These are phyloP conservation scores for Penicillium concentricum DNA, from an alignment of 2,329 filamentous ascomycete genomes.

Conservation along the genomic window DNA sequence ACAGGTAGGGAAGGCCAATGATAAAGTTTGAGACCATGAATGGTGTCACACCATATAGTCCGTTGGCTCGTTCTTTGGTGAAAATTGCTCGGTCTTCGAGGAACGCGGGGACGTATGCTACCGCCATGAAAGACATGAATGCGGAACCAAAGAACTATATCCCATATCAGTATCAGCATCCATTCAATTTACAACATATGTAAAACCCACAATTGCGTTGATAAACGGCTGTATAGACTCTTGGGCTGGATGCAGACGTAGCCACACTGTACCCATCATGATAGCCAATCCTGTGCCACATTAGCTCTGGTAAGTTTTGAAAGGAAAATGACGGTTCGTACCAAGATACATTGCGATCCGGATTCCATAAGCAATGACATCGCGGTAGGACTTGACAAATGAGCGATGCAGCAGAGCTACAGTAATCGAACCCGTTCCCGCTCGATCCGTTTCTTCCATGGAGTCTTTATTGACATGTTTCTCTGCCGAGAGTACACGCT, in stretches of 20 bases:
- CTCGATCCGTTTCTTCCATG: constrained; percentile 30
- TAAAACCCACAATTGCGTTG: constrained; percentile 66
- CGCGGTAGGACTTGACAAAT: constrained; percentile 80
- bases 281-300: constrained; percentile 63
- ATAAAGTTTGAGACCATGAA: constrained; percentile 79
- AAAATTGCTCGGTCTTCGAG: constrained; percentile 74
- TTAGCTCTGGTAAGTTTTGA: constrained; percentile 5
- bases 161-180: not conserved
- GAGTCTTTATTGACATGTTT: constrained; percentile 24
- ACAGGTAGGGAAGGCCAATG: constrained; percentile 77
- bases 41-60: constrained; percentile 70
- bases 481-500: constrained; percentile 17
- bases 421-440: constrained; percentile 53
- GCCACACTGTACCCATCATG: constrained; percentile 86
- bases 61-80: constrained; percentile 76
- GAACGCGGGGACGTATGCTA: constrained; percentile 81
- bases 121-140: constrained; percentile 78
- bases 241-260: constrained; percentile 68
- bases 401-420: constrained; percentile 71
- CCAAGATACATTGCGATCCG: constrained; percentile 78
- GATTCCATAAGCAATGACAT: constrained; percentile 80
- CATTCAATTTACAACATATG: not conserved
- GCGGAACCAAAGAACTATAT: constrained; percentile 65
- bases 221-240: constrained; percentile 75
- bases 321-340: constrained; percentile 25